Evolutionary conservation across 176 grass and related monocot species (phyloP).

Genomic region (Themeda triandra): DNA sequence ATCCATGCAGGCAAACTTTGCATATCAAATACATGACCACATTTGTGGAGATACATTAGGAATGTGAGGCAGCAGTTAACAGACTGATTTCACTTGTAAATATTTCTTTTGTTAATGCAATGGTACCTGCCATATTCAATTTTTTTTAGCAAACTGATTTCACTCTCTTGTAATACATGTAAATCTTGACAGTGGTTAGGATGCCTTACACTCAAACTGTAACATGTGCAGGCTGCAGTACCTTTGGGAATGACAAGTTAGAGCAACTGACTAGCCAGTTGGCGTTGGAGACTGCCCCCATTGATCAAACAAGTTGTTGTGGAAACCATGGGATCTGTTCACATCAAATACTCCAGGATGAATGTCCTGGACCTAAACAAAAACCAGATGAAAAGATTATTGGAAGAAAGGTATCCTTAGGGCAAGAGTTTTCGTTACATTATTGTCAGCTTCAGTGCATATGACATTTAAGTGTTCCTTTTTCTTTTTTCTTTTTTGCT

Average conservation of each 20-base stretch:
- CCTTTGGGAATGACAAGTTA: slow-evolving; percentile 34
- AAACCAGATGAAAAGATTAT: slow-evolving; percentile 49
- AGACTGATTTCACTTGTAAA: slow-evolving; percentile 10
- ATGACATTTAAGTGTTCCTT: not conserved
- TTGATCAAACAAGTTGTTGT: slow-evolving; percentile 68
- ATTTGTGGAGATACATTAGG: slow-evolving; percentile 25
- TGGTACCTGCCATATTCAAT: not conserved
- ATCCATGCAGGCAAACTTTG: not conserved
- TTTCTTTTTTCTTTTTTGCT: too few species aligned
- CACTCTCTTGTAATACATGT: slow-evolving; percentile 23
- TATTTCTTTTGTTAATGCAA: not conserved
- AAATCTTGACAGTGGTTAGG: not conserved
- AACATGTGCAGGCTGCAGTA: slow-evolving; percentile 38
- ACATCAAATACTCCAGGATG: slow-evolving; percentile 75
- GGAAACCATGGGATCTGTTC: slow-evolving; percentile 95
- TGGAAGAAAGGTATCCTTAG: slow-evolving; percentile 76
- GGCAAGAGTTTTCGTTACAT: not conserved
- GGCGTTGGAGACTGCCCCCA: slow-evolving; percentile 22
- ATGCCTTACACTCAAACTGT: slow-evolving; percentile 27
- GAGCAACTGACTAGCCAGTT: slow-evolving; percentile 37
- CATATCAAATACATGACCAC: not conserved
- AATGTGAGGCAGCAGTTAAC: slow-evolving; percentile 26
- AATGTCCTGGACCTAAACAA: slow-evolving; percentile 45
- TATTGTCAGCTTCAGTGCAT: not conserved
- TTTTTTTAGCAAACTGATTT: slow-evolving; percentile 16